A percentile compares a stretch with the other conserved stretches of the same genome.
phyloP scores from a whole-genome alignment of 192 early-diverging fungal genomes.

The Backusella liffmaniae region DNA sequence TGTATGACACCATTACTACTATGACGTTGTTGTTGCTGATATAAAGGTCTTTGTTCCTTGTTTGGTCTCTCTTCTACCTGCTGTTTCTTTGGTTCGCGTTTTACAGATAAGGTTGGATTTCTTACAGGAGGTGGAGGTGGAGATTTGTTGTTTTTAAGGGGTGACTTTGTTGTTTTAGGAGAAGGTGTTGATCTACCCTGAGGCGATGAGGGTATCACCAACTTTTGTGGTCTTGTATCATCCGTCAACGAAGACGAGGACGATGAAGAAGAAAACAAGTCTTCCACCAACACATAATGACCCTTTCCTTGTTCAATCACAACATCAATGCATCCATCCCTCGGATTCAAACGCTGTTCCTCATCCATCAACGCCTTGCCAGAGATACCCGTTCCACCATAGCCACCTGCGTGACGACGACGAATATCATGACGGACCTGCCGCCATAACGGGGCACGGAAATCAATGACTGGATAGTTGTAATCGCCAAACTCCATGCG shows the following conservation, averaged over 20 bases:
- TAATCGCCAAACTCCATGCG: slow-evolving; percentile 51
- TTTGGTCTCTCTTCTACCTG: not conserved
- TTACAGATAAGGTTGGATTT: slow-evolving; percentile 6
- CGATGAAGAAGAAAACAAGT: not conserved
- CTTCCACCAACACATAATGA: slow-evolving; percentile 11
- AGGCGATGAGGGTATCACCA: not conserved
- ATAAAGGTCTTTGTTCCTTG: not conserved
- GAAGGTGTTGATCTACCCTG: not conserved
- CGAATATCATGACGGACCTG: slow-evolving; percentile 15
- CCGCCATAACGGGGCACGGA: slow-evolving; percentile 30
- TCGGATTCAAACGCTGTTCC: not conserved
- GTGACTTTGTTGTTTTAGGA: not conserved
- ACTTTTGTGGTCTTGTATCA: not conserved
- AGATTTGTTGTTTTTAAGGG: not conserved
- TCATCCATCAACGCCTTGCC: not conserved
- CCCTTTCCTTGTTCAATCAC: slow-evolving; percentile 21
- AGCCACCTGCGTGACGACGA: not conserved
- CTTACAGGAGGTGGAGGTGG: slow-evolving; percentile 3
- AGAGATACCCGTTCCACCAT: slow-evolving; percentile 6
- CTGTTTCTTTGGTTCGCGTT: not conserved
- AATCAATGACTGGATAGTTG: slow-evolving; percentile 54
- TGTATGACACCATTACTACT: not conserved
- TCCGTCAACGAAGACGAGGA: not conserved
- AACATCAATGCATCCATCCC: slow-evolving; percentile 26
- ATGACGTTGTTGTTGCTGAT: not conserved